Evolutionary conservation across 1,284 basidiomycete species (phyloP), one percentile per base, ranked within the genome.

Genomic region (Butyriboletus appendiculatus): DNA sequence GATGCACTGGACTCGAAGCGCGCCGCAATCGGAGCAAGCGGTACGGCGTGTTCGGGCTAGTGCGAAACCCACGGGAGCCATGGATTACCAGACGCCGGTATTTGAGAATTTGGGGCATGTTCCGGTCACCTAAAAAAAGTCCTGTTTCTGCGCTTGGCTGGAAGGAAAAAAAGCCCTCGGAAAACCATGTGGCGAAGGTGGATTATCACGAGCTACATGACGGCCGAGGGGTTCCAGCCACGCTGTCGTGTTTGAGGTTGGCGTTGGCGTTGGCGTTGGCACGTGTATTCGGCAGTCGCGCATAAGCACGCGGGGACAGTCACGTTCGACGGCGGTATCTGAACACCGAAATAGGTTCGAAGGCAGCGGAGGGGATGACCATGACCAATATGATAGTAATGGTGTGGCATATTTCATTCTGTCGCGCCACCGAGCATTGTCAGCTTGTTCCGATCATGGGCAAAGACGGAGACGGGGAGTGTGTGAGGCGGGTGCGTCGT

Each of bases 221-320:
- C 12, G 45, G 24, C 41, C 58, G 35, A 50, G 45, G 9, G n/a
- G 22, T n/a, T 41, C 47, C 37, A 28, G 38, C 41, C n/a, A n/a
- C 26, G 46, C 24, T 22, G 30, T 48, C 20, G 12, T 35, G 57
- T 59, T 61, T 63, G 48, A 51, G 28, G 50, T 20, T 52, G 44
- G 39, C 28, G 30, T 39, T 64, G 62, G 52, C 50, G 50, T 24
- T 52, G 47, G 39, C 30, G 30, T 37, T 64, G 62, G 52, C 50
- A 52, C 24, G 33, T 22, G 24, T 37, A 26, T 14, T 41, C 44
- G 48, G 42, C 40, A 43, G 39, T 45, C 35, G 38, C 38, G 40
- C 39, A 40, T 34, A 20, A 10, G 32, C 40, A 45, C 20, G 22
- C 45, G 41, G 52, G 14, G 47, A 48, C 34, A 34, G 39, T 39